Evolutionary conservation across 176 grass and related monocot species (phyloP).

Genomic region (Stipa capillata): DNA sequence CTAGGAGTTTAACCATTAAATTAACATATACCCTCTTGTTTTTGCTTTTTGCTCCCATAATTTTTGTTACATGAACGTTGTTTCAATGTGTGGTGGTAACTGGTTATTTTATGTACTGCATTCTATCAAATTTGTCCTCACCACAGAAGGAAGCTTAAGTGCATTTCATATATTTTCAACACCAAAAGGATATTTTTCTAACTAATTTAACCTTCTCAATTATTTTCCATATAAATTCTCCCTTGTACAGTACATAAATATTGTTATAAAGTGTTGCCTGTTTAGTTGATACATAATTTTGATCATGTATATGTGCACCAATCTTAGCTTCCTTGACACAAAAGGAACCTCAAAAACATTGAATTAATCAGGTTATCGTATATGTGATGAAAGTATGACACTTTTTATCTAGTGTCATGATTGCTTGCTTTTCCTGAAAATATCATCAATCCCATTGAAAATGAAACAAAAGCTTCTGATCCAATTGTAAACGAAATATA

Average conservation of each 20-base stretch:
- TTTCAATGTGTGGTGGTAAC: background rate
- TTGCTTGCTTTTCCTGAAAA: constrained; percentile 31
- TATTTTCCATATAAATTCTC: background rate
- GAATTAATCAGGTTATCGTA: constrained; percentile 28
- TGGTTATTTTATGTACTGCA: constrained; percentile 16
- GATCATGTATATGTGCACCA: constrained; percentile 12
- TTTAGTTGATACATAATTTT: background rate
- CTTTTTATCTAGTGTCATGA: constrained; percentile 53
- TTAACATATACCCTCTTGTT: background rate
- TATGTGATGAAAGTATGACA: constrained; percentile 38
- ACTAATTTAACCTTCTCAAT: background rate
- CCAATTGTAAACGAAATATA: constrained; percentile 13
- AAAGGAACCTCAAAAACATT: constrained; percentile 27
- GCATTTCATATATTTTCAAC: background rate
- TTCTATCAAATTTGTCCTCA: background rate
- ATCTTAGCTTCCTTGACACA: constrained; percentile 47
- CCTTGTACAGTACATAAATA: background rate
- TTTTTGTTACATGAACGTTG: background rate
- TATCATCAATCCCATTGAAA: constrained; percentile 1
- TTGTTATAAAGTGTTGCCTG: background rate
- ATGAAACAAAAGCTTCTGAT: constrained; percentile 9
- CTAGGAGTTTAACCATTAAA: background rate
- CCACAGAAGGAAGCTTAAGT: background rate
- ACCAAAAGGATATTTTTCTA: background rate
- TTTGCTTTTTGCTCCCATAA: too few relatives aligned